Evolutionary conservation across 306 rosid genomes (phyloP), one percentile per base, ranked within the genome.

Genomic region (Trifolium subterraneum): DNA sequence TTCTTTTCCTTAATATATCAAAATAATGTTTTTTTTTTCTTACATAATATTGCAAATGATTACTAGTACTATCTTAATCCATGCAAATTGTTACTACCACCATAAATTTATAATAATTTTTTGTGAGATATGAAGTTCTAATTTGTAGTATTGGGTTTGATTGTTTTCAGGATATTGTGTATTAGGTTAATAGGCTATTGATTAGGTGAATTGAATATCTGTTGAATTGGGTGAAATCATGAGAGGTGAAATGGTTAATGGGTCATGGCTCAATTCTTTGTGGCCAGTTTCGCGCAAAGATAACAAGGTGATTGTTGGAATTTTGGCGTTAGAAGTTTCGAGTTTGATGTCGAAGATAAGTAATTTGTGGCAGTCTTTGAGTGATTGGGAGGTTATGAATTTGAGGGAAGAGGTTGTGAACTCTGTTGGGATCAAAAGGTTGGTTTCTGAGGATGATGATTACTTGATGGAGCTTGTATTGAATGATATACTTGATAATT

Each of bases 271-370:
- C 41, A 84, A 80, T 42, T 82, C 82, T 54, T 73, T 90, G 54
- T 87, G 88, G 86, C 84, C 90, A 38, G 71, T 78, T 47, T 80
- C 95, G 8, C 90, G 93, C 82, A 90, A 82, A 15, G 92, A 90
- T 41, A 80, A 89, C 35, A 84, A 85, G 82, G 86, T 78, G 9
- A 86, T 56, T 66, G 62, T 95, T 42, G 99, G 96, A 66, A 78
- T 95, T 85, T 78, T 95, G 77, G 85, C 90, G 0, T 84, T 71
- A 45, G 99, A 95, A 84, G 92, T 95, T 69, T 58, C 90, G 0
- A 81, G 88, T 22, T 83, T 95, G 90, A 95, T 95, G 99, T 72
- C 78, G 38, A 92, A 89, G 85, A 75, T 87, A 31, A 84, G 81
- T 58, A 85, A 77, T 81, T 81, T 95, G 47, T 95, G 99, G 99